Evolutionary conservation across 202 grass and related monocot genomes (phyloP).

Genomic region (Alloteropsis angusta): DNA sequence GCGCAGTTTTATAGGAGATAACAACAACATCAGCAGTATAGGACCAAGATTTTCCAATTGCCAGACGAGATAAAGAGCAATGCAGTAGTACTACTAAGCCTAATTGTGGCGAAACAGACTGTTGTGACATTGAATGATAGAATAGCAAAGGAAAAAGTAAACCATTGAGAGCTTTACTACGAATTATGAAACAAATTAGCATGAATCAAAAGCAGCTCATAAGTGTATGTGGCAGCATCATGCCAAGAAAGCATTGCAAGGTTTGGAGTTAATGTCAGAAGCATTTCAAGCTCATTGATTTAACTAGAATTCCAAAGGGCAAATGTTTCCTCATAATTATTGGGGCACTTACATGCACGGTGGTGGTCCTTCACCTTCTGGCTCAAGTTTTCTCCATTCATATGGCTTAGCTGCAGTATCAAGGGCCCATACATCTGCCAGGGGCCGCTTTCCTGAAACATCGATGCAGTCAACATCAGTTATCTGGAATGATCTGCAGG

Average conservation of each 20-base stretch:
- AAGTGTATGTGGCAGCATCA: neutral
- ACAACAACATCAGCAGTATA: neutral
- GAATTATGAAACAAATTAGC: conserved; percentile 1
- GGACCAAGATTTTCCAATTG: conserved; percentile 11
- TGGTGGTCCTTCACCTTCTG: conserved; percentile 93
- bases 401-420: conserved; percentile 97
- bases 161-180: neutral
- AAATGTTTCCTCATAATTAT: neutral
- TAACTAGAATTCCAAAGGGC: neutral
- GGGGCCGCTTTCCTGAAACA: conserved; percentile 73
- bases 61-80: neutral
- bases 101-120: neutral
- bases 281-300: neutral
- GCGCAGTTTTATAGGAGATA: conserved; percentile 4
- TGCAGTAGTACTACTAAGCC: neutral
- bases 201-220: neutral
- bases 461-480: neutral
- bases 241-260: conserved; percentile 5
- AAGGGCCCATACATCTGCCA: conserved; percentile 95
- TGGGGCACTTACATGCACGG: conserved; percentile 86
- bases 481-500: neutral
- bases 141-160: neutral
- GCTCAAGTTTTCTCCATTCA: conserved; percentile 96
- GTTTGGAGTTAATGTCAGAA: neutral
- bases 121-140: neutral